Evolutionary conservation across 2,329 filamentous ascomycete species (phyloP).

Genomic region (Talaromyces marneffei): DNA sequence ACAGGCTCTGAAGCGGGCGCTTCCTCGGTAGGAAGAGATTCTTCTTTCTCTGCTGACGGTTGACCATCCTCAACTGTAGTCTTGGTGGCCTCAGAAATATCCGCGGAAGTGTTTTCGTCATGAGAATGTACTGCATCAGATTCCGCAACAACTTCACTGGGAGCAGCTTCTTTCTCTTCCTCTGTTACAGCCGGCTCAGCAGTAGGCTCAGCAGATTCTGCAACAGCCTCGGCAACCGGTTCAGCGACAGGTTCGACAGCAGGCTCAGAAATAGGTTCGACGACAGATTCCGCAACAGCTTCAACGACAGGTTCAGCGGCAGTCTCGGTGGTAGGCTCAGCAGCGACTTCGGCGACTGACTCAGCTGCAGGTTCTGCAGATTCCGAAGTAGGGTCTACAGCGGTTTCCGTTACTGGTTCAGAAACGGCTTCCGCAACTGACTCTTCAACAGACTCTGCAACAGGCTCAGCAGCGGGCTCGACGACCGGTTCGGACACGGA

Average conservation of each 20-base stretch:
- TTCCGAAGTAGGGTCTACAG: not conserved
- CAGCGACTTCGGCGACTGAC: not conserved
- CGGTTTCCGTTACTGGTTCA: not conserved
- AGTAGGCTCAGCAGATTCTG: not conserved
- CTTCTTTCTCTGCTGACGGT: slow-evolving; percentile 1
- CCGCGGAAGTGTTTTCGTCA: not conserved
- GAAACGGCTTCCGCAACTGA: not conserved
- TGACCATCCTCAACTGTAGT: not conserved
- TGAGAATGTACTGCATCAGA: not conserved
- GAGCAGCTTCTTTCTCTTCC: not conserved
- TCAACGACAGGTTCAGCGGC: not conserved
- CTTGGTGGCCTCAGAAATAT: not conserved
- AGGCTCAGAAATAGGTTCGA: not conserved
- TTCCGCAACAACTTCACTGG: not conserved
- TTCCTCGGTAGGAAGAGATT: slow-evolving; percentile 12
- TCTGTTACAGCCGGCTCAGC: not conserved
- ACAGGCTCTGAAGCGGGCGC: not conserved
- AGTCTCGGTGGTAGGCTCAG: not conserved
- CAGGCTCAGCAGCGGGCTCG: not conserved
- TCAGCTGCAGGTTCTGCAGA: not conserved
- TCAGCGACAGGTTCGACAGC: not conserved
- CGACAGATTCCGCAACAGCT: not conserved
- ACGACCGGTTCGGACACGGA: not conserved
- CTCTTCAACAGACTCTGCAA: not conserved
- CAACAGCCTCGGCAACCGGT: not conserved